A percentile compares a stretch with the other conserved stretches of the same genome.
phyloP scores from a whole-genome alignment of 139 green algal species.

The Helicosporidium sp. region DNA sequence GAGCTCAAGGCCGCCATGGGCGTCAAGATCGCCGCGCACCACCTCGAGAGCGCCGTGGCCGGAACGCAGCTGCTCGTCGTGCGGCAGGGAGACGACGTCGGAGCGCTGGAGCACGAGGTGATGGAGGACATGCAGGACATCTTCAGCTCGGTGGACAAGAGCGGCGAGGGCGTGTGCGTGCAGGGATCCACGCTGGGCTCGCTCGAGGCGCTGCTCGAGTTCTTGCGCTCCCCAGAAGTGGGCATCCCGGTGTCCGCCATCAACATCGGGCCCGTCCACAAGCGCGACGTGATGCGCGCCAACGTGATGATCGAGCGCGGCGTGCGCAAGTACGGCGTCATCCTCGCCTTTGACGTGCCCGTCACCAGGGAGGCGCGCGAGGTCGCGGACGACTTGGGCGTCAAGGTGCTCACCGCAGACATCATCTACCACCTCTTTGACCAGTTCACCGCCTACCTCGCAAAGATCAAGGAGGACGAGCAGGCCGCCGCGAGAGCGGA shows the following conservation, averaged over 20 bases:
- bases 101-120: slow-evolving; percentile 76
- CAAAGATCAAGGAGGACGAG: slow-evolving; percentile 50
- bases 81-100: slow-evolving; percentile 67
- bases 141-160: slow-evolving; percentile 41
- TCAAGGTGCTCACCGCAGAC: slow-evolving; percentile 90
- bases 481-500: slow-evolving; percentile 57
- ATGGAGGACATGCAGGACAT: slow-evolving; percentile 90
- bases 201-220: slow-evolving; percentile 89
- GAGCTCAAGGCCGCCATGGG: slow-evolving; percentile 74
- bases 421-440: slow-evolving; percentile 99
- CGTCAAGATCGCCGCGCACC: slow-evolving; percentile 83
- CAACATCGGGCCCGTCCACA: slow-evolving; percentile 86
- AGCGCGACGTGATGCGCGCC: slow-evolving; percentile 83
- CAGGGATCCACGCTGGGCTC: slow-evolving; percentile 93
- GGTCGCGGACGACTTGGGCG: slow-evolving; percentile 61
- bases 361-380: slow-evolving; percentile 58
- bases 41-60: slow-evolving; percentile 78
- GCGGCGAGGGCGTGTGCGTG: slow-evolving; percentile 82
- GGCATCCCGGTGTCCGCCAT: slow-evolving; percentile 77
- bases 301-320: slow-evolving; percentile 85
- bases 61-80: slow-evolving; percentile 65
- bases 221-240: slow-evolving; percentile 63
- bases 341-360: slow-evolving; percentile 92
- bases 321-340: slow-evolving; percentile 72
- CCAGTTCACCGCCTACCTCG: slow-evolving; percentile 75